A percentile compares a stretch with the other conserved stretches of the same genome.
These are phyloP conservation scores for Geoglossum cookeanum DNA, from an alignment of 2,329 filamentous ascomycete species.

Conservation along the genomic window DNA sequence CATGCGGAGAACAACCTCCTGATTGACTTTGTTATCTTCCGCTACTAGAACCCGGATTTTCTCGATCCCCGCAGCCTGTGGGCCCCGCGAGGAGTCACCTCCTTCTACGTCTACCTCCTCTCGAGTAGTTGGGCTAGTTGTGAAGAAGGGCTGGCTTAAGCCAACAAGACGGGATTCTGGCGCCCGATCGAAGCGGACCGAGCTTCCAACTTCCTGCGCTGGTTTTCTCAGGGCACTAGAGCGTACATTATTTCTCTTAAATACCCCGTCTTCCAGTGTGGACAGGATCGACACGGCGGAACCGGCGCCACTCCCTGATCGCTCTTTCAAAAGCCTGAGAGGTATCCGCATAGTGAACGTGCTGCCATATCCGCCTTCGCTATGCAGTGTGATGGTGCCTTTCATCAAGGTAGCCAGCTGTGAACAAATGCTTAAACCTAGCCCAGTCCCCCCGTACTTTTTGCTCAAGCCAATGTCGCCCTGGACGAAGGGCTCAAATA, in stretches of 20 bases:
- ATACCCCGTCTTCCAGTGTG: conserved; percentile 14
- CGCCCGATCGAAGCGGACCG: neutral
- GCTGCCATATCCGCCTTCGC: conserved; percentile 53
- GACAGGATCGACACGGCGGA: conserved; percentile 10
- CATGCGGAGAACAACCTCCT: conserved; percentile 44
- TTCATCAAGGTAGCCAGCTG: conserved; percentile 73
- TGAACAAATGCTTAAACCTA: conserved; percentile 76
- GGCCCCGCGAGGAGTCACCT: conserved; percentile 27
- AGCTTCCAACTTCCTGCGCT: neutral
- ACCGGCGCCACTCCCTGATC: conserved; percentile 33
- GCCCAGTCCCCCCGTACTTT: conserved; percentile 73
- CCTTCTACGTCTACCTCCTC: conserved; percentile 37
- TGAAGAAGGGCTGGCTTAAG: conserved; percentile 9
- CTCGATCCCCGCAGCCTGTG: conserved; percentile 33
- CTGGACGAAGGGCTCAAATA: conserved; percentile 90
- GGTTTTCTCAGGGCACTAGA: conserved; percentile 3
- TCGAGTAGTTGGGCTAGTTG: conserved; percentile 6
- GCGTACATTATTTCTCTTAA: neutral
- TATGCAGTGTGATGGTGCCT: conserved; percentile 53
- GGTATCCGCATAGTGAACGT: conserved; percentile 72
- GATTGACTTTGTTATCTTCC: conserved; percentile 52
- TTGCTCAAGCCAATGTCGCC: conserved; percentile 79
- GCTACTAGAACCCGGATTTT: conserved; percentile 72
- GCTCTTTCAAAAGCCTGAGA: conserved; percentile 53
- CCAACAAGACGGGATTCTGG: conserved; percentile 24